phyloP scores from a whole-genome alignment of 2,329 filamentous ascomycete species.

The Cadophora gregata region DNA sequence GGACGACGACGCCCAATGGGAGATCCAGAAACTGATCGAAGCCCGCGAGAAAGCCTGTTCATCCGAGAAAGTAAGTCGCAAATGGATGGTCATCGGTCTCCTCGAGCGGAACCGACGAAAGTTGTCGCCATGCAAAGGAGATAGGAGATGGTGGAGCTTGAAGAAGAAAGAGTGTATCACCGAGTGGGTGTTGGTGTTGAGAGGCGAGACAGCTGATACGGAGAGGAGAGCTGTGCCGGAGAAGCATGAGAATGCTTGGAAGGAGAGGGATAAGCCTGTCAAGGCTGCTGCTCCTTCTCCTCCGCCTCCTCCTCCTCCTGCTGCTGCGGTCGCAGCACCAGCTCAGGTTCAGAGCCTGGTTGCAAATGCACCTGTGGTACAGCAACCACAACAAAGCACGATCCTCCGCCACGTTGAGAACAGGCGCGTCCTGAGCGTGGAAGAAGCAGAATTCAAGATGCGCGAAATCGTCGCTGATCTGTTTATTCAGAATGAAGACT shows the following conservation, averaged over 20 bases:
- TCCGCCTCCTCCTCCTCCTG: neutral
- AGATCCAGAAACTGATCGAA: constrained; percentile 31
- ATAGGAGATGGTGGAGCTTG: neutral
- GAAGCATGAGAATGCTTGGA: constrained; percentile 30
- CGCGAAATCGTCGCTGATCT: constrained; percentile 26
- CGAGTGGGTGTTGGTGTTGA: constrained; percentile 29
- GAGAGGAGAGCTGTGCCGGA: constrained; percentile 17
- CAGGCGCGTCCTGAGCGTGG: constrained; percentile 6
- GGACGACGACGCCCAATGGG: constrained; percentile 28
- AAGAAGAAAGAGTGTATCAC: constrained; percentile 17
- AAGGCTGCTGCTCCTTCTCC: neutral
- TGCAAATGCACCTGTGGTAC: constrained; percentile 4
- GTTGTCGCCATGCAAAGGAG: constrained; percentile 2
- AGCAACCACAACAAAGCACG: neutral
- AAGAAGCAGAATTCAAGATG: constrained; percentile 30
- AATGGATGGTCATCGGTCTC: constrained; percentile 23
- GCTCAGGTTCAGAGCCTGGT: neutral
- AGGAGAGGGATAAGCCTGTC: neutral
- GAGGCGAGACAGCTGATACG: constrained; percentile 22
- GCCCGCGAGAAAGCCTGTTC: constrained; percentile 21
- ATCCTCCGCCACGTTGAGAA: constrained; percentile 29
- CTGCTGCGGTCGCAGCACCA: neutral
- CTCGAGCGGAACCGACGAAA: constrained; percentile 21
- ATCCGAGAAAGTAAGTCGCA: neutral
- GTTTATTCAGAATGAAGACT: constrained; percentile 18